Base-by-base conservation (phyloP, 208 protist genomes). In the Trypanosoma grayi region DNA sequence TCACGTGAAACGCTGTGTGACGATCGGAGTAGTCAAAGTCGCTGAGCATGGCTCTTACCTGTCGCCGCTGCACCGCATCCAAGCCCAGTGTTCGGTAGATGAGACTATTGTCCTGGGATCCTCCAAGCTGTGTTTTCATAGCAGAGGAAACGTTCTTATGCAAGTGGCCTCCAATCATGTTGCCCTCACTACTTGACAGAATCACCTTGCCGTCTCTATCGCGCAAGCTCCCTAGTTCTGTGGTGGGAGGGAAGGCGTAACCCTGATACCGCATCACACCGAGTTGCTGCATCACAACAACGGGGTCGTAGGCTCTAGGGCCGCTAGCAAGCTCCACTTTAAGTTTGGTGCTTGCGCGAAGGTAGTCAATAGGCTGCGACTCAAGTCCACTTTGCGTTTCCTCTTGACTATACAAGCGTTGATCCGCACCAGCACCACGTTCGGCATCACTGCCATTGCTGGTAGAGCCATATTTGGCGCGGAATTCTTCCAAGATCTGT, bases 41-140 rank as follows among this genome's bases (percentile, higher is more conserved):
- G 2, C 79, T 89, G 31, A 92, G 77, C 83, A 92, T 92, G 63
- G 80, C 89, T 24, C 84, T 80, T 72, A 90, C 83, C 70, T 95
- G 83, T 28, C 85, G 73, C 11, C 85, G 81, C 72, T 95, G 89
- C 28, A 92, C 70, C 28, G 77, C 85, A 34, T 92, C 84, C 31
- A 95, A 60, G 4, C 84, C 84, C 5, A 90, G 27, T 9, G 64
- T 72, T 47, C 83, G 81, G 53, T 83, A 81, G n/a, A 88, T 13
- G 14, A 94, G 39, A 39, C 81, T 73, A 7, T 60, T 92, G 61
- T 94, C 87, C 65, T 77, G 60, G 47, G 63, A 62, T 4, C 50
- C 50, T 14, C 60, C 74, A 45, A 78, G 58, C 37, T 60, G 77
- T 25, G 27, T 14, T 28, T 66, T 57, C 6, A 66, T 48, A 9